Evolutionary conservation across 2,329 filamentous ascomycete species (phyloP).

Genomic region (Beauveria scarabaeidicola): DNA sequence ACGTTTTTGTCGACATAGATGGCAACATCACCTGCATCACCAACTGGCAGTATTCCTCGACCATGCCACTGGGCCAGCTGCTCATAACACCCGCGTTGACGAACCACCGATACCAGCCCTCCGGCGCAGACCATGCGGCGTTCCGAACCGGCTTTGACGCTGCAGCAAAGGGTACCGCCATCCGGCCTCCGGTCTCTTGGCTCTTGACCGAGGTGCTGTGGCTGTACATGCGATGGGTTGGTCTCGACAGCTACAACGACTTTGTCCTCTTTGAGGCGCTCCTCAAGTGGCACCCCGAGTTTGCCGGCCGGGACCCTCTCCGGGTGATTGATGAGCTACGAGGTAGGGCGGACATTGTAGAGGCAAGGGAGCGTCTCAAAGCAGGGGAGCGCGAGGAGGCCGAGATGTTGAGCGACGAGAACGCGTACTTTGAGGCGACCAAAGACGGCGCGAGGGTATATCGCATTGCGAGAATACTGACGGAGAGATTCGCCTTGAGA

Average conservation of each 20-base stretch:
- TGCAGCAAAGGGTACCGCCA: neutral
- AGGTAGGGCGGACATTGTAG: neutral
- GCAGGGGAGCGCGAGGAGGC: neutral
- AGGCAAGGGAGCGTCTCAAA: neutral
- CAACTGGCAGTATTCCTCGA: constrained; percentile 24
- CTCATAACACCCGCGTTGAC: neutral
- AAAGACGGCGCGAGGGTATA: neutral
- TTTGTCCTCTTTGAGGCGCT: neutral
- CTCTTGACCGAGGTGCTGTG: neutral
- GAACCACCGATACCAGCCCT: neutral
- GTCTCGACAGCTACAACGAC: neutral
- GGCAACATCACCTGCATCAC: constrained; percentile 26
- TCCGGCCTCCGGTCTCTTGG: neutral
- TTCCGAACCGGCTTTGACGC: neutral
- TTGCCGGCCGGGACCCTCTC: neutral
- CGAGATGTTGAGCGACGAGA: neutral
- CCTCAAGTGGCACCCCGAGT: neutral
- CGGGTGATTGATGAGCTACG: neutral
- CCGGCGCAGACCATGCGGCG: neutral
- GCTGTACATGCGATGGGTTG: neutral
- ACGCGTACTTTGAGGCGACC: neutral
- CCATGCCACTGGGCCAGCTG: neutral
- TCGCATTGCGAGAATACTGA: neutral
- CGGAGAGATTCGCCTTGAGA: neutral
- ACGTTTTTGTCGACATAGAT: constrained; percentile 26